Evolutionary conservation across 352 stramenopile genomes (phyloP).

Genomic region (Pythium myriotylum): DNA sequence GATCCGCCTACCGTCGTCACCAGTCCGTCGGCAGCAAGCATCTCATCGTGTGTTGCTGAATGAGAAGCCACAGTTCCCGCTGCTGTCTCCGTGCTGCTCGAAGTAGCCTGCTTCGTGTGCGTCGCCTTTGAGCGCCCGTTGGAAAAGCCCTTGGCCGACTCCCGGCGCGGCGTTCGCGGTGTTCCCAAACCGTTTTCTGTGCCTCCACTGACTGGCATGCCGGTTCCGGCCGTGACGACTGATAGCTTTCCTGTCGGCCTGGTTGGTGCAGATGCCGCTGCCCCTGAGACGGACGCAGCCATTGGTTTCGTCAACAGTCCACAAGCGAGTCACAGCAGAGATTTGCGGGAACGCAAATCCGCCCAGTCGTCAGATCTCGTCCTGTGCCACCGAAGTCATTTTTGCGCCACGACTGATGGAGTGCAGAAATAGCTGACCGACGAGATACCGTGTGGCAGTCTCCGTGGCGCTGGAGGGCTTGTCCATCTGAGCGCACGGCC

Average conservation of each 20-base stretch:
- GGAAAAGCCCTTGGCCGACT: not conserved
- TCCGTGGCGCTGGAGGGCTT: too few species aligned
- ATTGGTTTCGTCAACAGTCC: not conserved
- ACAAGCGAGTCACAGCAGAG: not conserved
- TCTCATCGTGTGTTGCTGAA: too few species aligned
- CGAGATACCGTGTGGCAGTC: too few species aligned
- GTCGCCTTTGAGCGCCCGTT: not conserved
- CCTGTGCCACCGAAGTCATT: too few species aligned
- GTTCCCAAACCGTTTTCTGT: not conserved
- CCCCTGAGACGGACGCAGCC: not conserved
- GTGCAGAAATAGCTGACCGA: too few species aligned
- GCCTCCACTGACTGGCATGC: not conserved
- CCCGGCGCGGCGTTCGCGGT: constrained; percentile 15
- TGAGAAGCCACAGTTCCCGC: not conserved
- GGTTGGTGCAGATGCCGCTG: not conserved
- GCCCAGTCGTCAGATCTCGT: too few species aligned
- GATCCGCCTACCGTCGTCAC: not conserved
- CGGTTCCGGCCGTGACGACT: constrained; percentile 6
- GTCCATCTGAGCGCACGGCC: too few species aligned
- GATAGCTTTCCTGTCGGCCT: constrained; percentile 4
- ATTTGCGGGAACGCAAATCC: too few species aligned
- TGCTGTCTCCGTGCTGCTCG: too few species aligned
- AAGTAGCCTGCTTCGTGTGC: too few species aligned
- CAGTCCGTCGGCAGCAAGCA: not conserved
- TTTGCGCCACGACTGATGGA: too few species aligned